Conservation (phyloP, 768 basidiomycete species). For the Hemileccinum impolitum region DNA sequence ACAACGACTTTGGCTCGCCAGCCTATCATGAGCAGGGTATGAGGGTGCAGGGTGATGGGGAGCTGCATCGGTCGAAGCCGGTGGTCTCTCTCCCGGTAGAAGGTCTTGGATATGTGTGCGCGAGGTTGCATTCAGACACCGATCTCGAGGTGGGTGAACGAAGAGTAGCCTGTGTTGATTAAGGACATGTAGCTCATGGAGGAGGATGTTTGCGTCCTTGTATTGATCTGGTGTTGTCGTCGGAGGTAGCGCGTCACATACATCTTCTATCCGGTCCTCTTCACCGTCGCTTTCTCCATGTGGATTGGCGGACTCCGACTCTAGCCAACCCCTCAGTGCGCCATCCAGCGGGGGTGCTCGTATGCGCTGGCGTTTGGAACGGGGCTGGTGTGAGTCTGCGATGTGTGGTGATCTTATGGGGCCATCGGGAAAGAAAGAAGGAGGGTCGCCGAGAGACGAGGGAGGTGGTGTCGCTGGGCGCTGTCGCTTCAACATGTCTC, state of each 20-base stretch:
- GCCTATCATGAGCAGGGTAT: conserved; percentile 1
- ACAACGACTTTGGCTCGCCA: neutral
- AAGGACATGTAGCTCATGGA: conserved; percentile 68
- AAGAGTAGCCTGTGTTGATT: conserved; percentile 61
- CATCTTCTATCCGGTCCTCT: conserved; percentile 33
- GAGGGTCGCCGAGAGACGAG: conserved; percentile 28
- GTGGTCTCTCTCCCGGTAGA: neutral
- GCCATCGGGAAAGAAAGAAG: conserved; percentile 15
- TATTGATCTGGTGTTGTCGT: conserved; percentile 39
- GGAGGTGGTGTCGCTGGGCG: conserved; percentile 44
- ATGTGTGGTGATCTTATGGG: conserved; percentile 10
- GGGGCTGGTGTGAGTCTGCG: conserved; percentile 20
- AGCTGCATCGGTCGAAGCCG: conserved; percentile 2
- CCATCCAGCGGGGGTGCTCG: conserved; percentile 53
- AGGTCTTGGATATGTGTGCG: conserved; percentile 1
- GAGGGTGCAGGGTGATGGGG: conserved; percentile 2
- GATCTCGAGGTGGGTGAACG: conserved; percentile 14
- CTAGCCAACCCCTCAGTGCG: conserved; percentile 44
- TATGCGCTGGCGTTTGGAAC: conserved; percentile 53
- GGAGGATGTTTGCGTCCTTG: conserved; percentile 57
- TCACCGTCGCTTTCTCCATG: conserved; percentile 28
- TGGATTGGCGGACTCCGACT: conserved; percentile 1
- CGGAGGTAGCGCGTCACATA: conserved; percentile 28
- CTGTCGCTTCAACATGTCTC: conserved; percentile 53
- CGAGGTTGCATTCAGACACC: neutral